Conservation (phyloP, 2,329 filamentous ascomycete species). For the Cladophialophora yegresii region DNA sequence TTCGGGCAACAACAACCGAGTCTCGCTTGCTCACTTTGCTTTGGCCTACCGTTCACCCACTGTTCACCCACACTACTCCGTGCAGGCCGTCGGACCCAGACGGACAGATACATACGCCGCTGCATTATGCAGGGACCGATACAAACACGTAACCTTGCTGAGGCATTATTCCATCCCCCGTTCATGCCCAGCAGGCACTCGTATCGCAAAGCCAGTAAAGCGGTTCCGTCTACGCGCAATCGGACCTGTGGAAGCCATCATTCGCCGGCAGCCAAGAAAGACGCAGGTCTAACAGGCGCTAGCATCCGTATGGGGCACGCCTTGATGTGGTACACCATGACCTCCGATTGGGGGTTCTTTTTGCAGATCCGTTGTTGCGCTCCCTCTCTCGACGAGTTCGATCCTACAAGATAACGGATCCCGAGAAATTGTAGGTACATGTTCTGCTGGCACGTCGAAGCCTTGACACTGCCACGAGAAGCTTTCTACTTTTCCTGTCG, state of each 20-base stretch:
- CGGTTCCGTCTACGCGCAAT: slow-evolving; percentile 2
- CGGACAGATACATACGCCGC: neutral
- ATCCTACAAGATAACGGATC: neutral
- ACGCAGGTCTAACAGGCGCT: neutral
- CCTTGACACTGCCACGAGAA: neutral
- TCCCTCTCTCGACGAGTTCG: neutral
- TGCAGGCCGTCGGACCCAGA: neutral
- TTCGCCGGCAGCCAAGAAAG: neutral
- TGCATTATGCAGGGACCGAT: neutral
- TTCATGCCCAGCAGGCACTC: neutral
- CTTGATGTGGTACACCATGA: neutral
- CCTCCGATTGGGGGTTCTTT: neutral
- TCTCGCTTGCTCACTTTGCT: too few species aligned
- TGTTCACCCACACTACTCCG: neutral
- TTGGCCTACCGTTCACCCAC: too few species aligned
- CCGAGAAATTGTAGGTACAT: neutral
- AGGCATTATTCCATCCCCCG: neutral
- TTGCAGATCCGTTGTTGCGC: neutral
- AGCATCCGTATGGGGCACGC: neutral
- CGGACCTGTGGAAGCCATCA: slow-evolving; percentile 3
- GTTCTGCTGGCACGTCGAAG: neutral
- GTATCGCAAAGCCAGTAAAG: slow-evolving; percentile 2
- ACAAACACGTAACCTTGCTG: neutral
- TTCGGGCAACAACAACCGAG: neutral
- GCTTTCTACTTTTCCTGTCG: neutral